These are phyloP conservation scores for Epichloe scottii DNA, from an alignment of 2,329 filamentous ascomycete species.

Conservation along the genomic window DNA sequence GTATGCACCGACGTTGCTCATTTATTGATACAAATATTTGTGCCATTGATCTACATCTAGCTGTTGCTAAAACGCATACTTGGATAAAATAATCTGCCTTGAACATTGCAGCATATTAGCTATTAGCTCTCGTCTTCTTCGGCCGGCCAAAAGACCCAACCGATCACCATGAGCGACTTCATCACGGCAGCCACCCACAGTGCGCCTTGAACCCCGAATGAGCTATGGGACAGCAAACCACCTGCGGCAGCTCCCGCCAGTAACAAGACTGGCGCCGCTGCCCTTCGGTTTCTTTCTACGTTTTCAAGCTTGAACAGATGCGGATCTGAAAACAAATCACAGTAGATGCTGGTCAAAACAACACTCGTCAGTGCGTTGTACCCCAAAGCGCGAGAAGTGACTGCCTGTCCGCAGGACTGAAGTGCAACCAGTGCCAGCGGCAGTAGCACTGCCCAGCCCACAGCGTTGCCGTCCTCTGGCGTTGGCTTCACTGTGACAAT, in stretches of 20 bases:
- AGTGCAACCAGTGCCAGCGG: slow-evolving; percentile 62
- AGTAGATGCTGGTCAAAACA: slow-evolving; percentile 71
- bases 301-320: slow-evolving; percentile 33
- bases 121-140: slow-evolving; percentile 22
- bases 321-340: slow-evolving; percentile 61
- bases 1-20: too few relatives aligned
- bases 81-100: background rate
- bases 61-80: background rate
- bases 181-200: slow-evolving; percentile 47
- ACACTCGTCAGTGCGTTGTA: slow-evolving; percentile 64
- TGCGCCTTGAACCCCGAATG: slow-evolving; percentile 36
- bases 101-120: background rate
- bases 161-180: slow-evolving; percentile 42
- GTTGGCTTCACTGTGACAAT: slow-evolving; percentile 37
- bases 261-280: slow-evolving; percentile 36
- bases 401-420: slow-evolving; percentile 66
- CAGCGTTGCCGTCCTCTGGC: slow-evolving; percentile 26
- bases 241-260: slow-evolving; percentile 37
- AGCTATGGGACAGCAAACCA: slow-evolving; percentile 35
- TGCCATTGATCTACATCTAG: background rate
- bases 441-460: slow-evolving; percentile 47
- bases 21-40: too few relatives aligned
- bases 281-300: slow-evolving; percentile 36
- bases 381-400: slow-evolving; percentile 57
- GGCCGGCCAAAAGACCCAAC: slow-evolving; percentile 50